A percentile compares a stretch with the other conserved stretches of the same genome.
phyloP scores from a whole-genome alignment of 139 green algal species.

The Bryopsis sp. region DNA sequence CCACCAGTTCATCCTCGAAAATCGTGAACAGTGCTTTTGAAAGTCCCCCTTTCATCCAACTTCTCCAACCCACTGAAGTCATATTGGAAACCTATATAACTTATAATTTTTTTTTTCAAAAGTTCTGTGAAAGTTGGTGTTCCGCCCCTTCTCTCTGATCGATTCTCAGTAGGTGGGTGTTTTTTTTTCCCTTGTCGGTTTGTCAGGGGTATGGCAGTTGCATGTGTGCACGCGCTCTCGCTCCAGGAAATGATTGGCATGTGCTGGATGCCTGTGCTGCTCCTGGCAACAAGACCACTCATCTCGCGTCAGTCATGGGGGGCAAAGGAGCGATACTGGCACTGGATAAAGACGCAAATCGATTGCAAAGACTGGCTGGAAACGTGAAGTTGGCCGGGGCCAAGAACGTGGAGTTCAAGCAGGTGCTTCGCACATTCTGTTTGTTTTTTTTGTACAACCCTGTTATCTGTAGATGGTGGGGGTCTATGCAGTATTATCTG shows the following conservation, averaged over 20 bases:
- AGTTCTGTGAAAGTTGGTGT: too few species aligned
- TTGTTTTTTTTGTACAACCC: too few species aligned
- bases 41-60: too few species aligned
- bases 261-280: slow-evolving; percentile 91
- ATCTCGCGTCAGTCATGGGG: slow-evolving; percentile 69
- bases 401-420: slow-evolving; percentile 16
- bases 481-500: too few species aligned
- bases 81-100: too few species aligned
- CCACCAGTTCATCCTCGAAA: too few species aligned
- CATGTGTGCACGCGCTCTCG: slow-evolving; percentile 76
- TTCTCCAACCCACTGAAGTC: too few species aligned
- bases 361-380: slow-evolving; percentile 52
- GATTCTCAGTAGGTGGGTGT: not conserved
- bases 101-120: too few species aligned
- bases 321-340: slow-evolving; percentile 56
- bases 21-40: too few species aligned
- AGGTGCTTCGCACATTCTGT: not conserved
- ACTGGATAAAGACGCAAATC: slow-evolving; percentile 69
- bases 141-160: too few species aligned
- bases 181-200: slow-evolving; percentile 3
- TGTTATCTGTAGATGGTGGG: too few species aligned
- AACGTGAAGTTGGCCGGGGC: slow-evolving; percentile 52
- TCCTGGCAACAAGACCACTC: slow-evolving; percentile 97
- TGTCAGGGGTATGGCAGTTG: slow-evolving; percentile 54
- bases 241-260: slow-evolving; percentile 57